Conservation (phyloP, 2,329 filamentous ascomycete genomes). For the Fusarium kyushuense region DNA sequence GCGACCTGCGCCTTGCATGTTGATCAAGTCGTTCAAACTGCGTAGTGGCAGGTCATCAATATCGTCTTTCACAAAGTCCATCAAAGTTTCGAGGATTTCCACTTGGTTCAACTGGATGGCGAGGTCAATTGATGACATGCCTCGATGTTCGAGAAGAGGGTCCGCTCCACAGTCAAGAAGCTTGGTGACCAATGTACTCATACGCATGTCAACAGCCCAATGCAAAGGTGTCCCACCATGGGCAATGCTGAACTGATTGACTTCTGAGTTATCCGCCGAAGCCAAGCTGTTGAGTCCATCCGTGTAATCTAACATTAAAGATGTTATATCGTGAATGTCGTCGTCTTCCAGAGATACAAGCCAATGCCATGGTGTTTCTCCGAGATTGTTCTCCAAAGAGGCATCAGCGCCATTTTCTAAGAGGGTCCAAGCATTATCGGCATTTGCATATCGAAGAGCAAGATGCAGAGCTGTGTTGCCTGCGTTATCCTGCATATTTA, state of each 20-base stretch:
- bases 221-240: not conserved
- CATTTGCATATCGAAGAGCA: not conserved
- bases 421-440: not conserved
- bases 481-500: not conserved
- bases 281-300: not conserved
- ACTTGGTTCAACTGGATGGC: not conserved
- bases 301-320: not conserved
- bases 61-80: not conserved
- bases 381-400: not conserved
- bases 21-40: not conserved
- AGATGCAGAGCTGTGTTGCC: not conserved
- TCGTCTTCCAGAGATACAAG: not conserved
- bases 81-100: not conserved
- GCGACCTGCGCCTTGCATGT: not conserved
- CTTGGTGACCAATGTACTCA: not conserved
- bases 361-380: not conserved
- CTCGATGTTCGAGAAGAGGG: not conserved
- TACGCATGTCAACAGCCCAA: not conserved
- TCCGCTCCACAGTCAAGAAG: not conserved
- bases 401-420: not conserved
- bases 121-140: not conserved
- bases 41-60: not conserved
- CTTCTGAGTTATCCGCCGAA: not conserved
- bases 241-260: not conserved
- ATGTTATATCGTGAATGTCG: not conserved